Base-by-base conservation (phyloP, 805 yeast genomes). In the Metschnikowia matae region DNA sequence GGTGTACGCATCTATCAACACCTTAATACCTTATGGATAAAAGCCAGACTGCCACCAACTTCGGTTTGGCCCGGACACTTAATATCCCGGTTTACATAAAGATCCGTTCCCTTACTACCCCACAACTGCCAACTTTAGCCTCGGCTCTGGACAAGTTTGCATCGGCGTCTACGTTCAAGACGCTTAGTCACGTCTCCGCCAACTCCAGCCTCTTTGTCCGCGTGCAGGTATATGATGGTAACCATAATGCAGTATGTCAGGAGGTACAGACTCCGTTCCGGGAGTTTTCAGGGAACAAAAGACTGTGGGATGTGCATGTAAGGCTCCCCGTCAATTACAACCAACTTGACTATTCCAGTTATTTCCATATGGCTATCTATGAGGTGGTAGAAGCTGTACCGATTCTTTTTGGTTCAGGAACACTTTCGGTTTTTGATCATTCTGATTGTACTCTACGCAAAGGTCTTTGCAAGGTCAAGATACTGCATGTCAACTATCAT, bases 271-370 rank as follows among this genome's bases (percentile, higher is more conserved):
- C 77, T 6, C 62, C 67, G 7, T 71, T 69, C 54, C 63, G 62
- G 48, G 48, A 64, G 10, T 73, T 73, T 48, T 55, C 64, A 43
- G 62, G 59, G 42, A 68, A 64, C 45, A 63, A 62, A 44, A 32
- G 78, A 78, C 61, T 78, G 63, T 89, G 94, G 91, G 79, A 85
- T 57, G 81, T 82, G 52, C 85, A 89, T 86, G 66, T 89, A 18
- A 77, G 79, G 42, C 65, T 94, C 43, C 92, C 97, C 0, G 77
- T 91, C 2, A 74, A 76, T 48, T 81, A 87, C 55, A 78, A 79
- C 48, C 94, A 89, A 60, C 64, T 92, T n/a, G 84, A 88, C 2
- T 62, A 82, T 35, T 78, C 80, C 38, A 67, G 94, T 4, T 77
- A 74, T 54, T 63, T 91, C 15, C 77, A 78, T 48, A 71, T 94